Percentiles rank a stretch among this genome's conserved stretches.
Evolutionary conservation across 192 early-diverging fungal genomes (phyloP).

Genomic region (Linnemannia hyalina): DNA sequence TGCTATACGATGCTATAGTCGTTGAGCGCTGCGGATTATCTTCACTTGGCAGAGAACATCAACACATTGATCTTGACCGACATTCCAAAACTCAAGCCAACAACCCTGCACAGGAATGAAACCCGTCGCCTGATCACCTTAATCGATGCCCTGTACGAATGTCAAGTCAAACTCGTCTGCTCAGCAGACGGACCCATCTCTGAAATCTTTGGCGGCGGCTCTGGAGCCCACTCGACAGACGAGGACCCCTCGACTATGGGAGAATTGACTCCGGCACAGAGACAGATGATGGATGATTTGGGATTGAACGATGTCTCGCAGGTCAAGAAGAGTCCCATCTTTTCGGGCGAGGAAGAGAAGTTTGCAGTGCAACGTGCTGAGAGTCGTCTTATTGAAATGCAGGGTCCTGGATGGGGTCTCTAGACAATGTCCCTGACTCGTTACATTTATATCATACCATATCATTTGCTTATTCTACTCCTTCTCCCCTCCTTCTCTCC

Average conservation of each 20-base stretch:
- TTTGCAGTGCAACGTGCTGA: constrained; percentile 97
- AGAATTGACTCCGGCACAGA: constrained; percentile 57
- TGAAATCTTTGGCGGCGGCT: constrained; percentile 79
- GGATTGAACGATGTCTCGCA: constrained; percentile 59
- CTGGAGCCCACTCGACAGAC: constrained; percentile 54
- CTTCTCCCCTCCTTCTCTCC: not conserved
- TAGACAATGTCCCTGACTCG: not conserved
- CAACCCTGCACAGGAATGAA: constrained; percentile 82
- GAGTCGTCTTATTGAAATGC: constrained; percentile 95
- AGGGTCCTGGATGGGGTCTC: constrained; percentile 76
- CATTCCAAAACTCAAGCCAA: constrained; percentile 70
- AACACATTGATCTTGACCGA: constrained; percentile 84
- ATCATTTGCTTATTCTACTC: not conserved
- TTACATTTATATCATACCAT: not conserved
- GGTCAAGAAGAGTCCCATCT: constrained; percentile 69
- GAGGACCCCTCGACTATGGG: constrained; percentile 56
- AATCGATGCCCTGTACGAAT: constrained; percentile 94
- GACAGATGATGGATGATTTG: constrained; percentile 74
- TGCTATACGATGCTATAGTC: constrained; percentile 52
- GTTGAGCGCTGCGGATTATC: constrained; percentile 90
- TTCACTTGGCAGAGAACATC: constrained; percentile 83
- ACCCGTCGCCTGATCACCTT: constrained; percentile 94
- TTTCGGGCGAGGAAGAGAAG: constrained; percentile 91
- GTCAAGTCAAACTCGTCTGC: constrained; percentile 77
- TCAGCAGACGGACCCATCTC: constrained; percentile 76